phyloP scores from a whole-genome alignment of 2,329 filamentous ascomycete species.

The Parastagonospora nodorum region DNA sequence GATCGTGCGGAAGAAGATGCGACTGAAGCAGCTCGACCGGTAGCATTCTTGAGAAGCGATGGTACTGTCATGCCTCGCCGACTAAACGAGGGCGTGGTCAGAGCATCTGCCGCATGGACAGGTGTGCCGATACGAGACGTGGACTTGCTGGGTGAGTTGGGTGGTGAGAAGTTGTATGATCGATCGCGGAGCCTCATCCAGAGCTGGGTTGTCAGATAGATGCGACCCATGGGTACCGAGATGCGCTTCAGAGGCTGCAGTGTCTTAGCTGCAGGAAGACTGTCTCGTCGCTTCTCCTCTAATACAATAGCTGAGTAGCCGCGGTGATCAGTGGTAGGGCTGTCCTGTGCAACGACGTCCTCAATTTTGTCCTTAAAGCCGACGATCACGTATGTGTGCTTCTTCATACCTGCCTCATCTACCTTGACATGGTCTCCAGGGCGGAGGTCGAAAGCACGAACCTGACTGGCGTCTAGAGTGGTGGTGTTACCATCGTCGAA shows the following conservation, averaged over 20 bases:
- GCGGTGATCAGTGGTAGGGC: conserved; percentile 47
- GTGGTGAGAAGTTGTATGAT: conserved; percentile 34
- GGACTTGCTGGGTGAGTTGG: conserved; percentile 20
- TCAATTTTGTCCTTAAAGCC: conserved; percentile 49
- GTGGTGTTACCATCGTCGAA: conserved; percentile 55
- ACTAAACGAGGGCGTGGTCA: conserved; percentile 56
- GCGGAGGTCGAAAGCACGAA: conserved; percentile 51
- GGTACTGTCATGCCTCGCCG: conserved; percentile 45
- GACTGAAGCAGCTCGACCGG: conserved; percentile 34
- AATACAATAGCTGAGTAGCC: conserved; percentile 50
- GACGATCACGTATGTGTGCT: conserved; percentile 50
- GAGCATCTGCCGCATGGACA: conserved; percentile 34
- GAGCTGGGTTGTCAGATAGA: conserved; percentile 53
- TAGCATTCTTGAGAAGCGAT: conserved; percentile 33
- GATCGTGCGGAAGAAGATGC: conserved; percentile 30
- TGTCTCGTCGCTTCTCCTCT: conserved; percentile 48
- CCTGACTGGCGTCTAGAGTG: conserved; percentile 46
- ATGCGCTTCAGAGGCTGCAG: conserved; percentile 28
- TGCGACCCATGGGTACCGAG: conserved; percentile 46
- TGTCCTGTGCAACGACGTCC: conserved; percentile 29
- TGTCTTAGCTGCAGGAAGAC: conserved; percentile 30
- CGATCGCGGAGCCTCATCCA: conserved; percentile 50
- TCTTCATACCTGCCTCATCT: conserved; percentile 51
- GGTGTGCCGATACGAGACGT: conserved; percentile 33
- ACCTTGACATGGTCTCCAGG: conserved; percentile 55